Conservation (phyloP, 164 flowering plant genomes). For the Kingdonia uniflora region DNA sequence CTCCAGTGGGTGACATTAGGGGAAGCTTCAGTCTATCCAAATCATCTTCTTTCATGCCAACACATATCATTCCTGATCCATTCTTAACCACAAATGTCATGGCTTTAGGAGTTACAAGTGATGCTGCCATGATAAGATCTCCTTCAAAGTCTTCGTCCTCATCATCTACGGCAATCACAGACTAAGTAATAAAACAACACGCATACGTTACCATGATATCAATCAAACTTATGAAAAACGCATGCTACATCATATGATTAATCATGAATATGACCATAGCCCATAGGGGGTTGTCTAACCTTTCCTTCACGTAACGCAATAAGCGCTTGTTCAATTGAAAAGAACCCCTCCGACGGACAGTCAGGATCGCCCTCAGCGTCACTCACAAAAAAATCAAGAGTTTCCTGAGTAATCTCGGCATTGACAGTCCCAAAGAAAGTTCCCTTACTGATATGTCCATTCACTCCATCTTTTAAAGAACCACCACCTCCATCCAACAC, state of each 20-base stretch:
- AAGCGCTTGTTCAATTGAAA: slow-evolving; percentile 70
- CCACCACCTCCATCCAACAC: slow-evolving; percentile 35
- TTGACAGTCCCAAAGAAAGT: slow-evolving; percentile 46
- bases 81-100: slow-evolving; percentile 66
- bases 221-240: neutral
- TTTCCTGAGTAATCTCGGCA: slow-evolving; percentile 65
- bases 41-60: slow-evolving; percentile 83
- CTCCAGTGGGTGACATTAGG: slow-evolving; percentile 57
- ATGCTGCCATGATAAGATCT: slow-evolving; percentile 78
- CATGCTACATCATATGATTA: neutral
- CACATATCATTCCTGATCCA: slow-evolving; percentile 89
- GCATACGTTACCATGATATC: slow-evolving; percentile 4
- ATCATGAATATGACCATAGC: neutral
- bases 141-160: slow-evolving; percentile 65
- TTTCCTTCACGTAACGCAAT: slow-evolving; percentile 47
- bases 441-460: slow-evolving; percentile 35
- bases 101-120: slow-evolving; percentile 30
- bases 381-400: slow-evolving; percentile 77
- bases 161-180: slow-evolving; percentile 90
- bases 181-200: slow-evolving; percentile 27
- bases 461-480: slow-evolving; percentile 22
- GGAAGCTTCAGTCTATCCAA: slow-evolving; percentile 72
- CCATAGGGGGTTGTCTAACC: slow-evolving; percentile 29
- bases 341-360: slow-evolving; percentile 66
- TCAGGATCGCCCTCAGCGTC: slow-evolving; percentile 94